A percentile compares a stretch with the other conserved stretches of the same genome.
phyloP scores from a whole-genome alignment of 805 yeast species.

The Spathaspora boniae region DNA sequence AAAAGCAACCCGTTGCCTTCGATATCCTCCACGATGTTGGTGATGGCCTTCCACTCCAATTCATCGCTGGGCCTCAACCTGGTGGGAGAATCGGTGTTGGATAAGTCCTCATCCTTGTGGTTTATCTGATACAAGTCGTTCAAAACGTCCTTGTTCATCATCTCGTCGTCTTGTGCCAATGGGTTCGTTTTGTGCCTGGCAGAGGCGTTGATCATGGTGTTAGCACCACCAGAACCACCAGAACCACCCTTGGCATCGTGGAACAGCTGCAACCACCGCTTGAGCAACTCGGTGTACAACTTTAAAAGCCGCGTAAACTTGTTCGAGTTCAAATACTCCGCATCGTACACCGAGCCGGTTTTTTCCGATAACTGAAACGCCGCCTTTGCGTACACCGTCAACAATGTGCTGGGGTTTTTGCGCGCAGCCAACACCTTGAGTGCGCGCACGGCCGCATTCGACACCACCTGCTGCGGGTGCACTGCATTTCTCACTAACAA shows the following conservation, averaged over 20 bases:
- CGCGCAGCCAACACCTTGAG: slow-evolving; percentile 64
- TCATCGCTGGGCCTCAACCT: slow-evolving; percentile 47
- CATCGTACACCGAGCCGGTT: slow-evolving; percentile 44
- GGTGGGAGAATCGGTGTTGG: slow-evolving; percentile 7
- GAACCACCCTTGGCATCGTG: slow-evolving; percentile 62
- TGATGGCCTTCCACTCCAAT: slow-evolving; percentile 71
- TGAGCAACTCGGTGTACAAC: slow-evolving; percentile 74
- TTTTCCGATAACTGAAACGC: slow-evolving; percentile 80
- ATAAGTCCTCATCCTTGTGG: slow-evolving; percentile 37
- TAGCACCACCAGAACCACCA: slow-evolving; percentile 49
- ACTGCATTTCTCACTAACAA: slow-evolving; percentile 72
- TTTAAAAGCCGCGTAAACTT: slow-evolving; percentile 59
- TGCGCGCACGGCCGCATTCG: slow-evolving; percentile 61
- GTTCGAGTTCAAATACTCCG: slow-evolving; percentile 56
- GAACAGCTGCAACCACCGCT: slow-evolving; percentile 76
- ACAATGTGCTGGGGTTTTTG: slow-evolving; percentile 64
- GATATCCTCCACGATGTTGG: slow-evolving; percentile 87
- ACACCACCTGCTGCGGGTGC: slow-evolving; percentile 60
- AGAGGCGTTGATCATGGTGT: slow-evolving; percentile 3
- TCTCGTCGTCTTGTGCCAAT: slow-evolving; percentile 30
- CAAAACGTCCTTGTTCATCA: slow-evolving; percentile 35
- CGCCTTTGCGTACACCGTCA: slow-evolving; percentile 72
- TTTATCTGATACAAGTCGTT: slow-evolving; percentile 44
- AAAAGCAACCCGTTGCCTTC: slow-evolving; percentile 95
- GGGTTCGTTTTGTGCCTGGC: slow-evolving; percentile 20